Percentiles rank a stretch among this genome's conserved stretches.
Evolutionary conservation across 2,329 filamentous ascomycete genomes (phyloP).

Genomic region (Fusarium sp.): DNA sequence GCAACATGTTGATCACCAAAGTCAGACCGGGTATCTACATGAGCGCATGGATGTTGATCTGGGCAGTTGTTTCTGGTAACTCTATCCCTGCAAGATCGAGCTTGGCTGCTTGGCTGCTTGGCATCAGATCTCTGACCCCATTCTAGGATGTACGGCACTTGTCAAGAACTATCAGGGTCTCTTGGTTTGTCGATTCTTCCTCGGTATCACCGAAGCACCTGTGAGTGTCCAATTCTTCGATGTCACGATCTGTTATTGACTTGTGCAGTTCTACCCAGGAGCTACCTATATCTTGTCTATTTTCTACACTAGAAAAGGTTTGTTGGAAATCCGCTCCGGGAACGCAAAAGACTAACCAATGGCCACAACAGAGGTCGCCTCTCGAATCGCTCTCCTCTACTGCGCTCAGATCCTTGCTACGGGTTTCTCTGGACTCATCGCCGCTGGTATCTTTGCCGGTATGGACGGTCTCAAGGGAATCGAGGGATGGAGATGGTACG

Average conservation of each 20-base stretch:
- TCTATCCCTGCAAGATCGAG: too few species aligned
- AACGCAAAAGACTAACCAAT: not conserved
- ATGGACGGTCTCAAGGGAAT: conserved; percentile 60
- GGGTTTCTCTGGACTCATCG: conserved; percentile 73
- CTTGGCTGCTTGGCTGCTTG: too few species aligned
- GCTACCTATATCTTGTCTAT: conserved; percentile 51
- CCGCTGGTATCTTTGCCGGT: conserved; percentile 67
- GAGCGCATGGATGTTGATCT: conserved; percentile 55
- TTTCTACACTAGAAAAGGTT: conserved; percentile 50
- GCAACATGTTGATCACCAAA: conserved; percentile 58
- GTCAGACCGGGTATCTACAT: conserved; percentile 57
- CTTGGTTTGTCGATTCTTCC: conserved; percentile 52
- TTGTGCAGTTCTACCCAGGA: conserved; percentile 51
- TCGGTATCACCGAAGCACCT: conserved; percentile 54
- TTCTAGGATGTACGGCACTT: conserved; percentile 49
- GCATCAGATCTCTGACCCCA: not conserved
- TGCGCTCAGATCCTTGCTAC: conserved; percentile 75
- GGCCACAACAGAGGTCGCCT: conserved; percentile 67
- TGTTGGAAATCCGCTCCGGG: not conserved
- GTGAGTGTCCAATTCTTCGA: conserved; percentile 16
- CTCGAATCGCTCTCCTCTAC: conserved; percentile 68
- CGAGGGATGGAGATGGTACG: conserved; percentile 70
- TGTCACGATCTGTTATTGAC: not conserved
- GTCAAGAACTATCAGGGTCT: conserved; percentile 51
- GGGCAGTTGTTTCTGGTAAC: conserved; percentile 52